These are phyloP conservation scores for Elaphomyces granulatus DNA, from an alignment of 495 filamentous ascomycete genomes.

Conservation along the genomic window DNA sequence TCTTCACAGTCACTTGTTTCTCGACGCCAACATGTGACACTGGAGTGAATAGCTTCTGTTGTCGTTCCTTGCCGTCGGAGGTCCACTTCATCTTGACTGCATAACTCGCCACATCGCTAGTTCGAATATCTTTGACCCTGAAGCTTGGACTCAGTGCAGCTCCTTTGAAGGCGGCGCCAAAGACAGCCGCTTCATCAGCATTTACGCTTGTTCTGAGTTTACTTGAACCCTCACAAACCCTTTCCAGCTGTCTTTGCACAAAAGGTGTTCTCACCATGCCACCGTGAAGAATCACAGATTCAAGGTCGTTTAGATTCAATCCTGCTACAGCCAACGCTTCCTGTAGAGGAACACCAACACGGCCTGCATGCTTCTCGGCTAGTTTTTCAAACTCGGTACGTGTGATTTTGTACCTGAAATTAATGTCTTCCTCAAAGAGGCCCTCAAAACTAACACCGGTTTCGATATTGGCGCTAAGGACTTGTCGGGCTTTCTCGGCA, in stretches of 20 bases:
- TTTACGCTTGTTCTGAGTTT: constrained; percentile 93
- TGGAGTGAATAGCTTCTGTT: constrained; percentile 66
- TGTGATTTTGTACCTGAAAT: constrained; percentile 84
- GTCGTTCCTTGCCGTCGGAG: constrained; percentile 45
- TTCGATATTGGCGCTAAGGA: constrained; percentile 85
- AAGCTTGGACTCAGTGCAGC: constrained; percentile 86
- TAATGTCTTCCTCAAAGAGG: constrained; percentile 69
- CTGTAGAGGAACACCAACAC: constrained; percentile 55
- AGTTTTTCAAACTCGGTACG: constrained; percentile 71
- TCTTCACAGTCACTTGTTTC: constrained; percentile 81
- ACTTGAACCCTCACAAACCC: constrained; percentile 47
- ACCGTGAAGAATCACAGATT: constrained; percentile 86
- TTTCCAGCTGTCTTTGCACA: constrained; percentile 80
- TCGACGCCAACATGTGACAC: constrained; percentile 60
- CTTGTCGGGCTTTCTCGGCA: constrained; percentile 71
- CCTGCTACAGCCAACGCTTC: constrained; percentile 61
- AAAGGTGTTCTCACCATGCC: constrained; percentile 87
- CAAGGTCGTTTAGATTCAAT: constrained; percentile 59
- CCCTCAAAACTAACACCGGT: constrained; percentile 70
- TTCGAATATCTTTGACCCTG: constrained; percentile 89
- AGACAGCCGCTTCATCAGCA: constrained; percentile 90
- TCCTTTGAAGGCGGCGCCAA: constrained; percentile 91
- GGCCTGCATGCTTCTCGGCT: constrained; percentile 48
- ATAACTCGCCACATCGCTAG: constrained; percentile 58
- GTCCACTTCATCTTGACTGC: constrained; percentile 55